A percentile compares a stretch with the other conserved stretches of the same genome.
These are phyloP conservation scores for Microdochium nivale DNA, from an alignment of 2,329 filamentous ascomycete genomes.

Conservation along the genomic window DNA sequence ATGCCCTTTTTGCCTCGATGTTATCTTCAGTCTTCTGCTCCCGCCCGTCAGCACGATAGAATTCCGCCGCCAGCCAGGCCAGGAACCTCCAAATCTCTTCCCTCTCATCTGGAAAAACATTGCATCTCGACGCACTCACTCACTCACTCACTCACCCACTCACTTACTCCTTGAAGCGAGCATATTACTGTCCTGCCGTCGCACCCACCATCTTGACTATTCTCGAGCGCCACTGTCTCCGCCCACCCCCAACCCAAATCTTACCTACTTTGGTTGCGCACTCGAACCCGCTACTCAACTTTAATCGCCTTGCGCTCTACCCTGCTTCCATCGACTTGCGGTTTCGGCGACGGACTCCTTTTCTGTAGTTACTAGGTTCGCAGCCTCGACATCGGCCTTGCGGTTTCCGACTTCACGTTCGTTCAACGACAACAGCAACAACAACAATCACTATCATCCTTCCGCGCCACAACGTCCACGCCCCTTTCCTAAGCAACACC, in stretches of 20 bases:
- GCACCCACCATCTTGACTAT: no score
- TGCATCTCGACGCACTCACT: no score
- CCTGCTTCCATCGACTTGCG: background rate
- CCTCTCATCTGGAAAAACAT: no score
- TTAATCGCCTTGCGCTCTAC: background rate
- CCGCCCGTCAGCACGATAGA: background rate
- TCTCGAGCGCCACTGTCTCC: background rate
- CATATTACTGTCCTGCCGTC: no score
- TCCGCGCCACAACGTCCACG: no score
- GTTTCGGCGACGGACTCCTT: background rate
- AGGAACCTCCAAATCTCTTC: no score
- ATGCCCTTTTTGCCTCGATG: background rate
- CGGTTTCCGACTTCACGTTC: background rate
- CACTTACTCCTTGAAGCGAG: no score
- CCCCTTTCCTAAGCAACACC: no score
- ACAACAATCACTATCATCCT: no score
- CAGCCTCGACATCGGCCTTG: background rate
- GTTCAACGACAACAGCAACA: background rate
- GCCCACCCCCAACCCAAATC: background rate
- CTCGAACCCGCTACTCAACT: background rate
- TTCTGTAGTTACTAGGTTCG: background rate
- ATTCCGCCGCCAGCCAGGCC: no score
- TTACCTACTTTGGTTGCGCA: background rate
- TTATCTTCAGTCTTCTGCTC: background rate
- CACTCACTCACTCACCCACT: no score